phyloP scores from a whole-genome alignment of 306 rosid species.

The Ochetophila trinervis region DNA sequence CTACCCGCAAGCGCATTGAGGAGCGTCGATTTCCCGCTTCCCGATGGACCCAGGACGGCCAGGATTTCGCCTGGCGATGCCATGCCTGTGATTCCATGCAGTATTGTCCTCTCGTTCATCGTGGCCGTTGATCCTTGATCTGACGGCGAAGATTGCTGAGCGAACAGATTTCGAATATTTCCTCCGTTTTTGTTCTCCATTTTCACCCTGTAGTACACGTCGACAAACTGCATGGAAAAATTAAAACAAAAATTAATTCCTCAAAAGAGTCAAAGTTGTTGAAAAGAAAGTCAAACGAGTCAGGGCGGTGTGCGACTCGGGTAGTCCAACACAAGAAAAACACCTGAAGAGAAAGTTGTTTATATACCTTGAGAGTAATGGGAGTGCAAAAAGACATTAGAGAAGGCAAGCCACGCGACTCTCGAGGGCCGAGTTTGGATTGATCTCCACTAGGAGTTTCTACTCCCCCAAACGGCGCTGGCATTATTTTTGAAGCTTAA shows the following conservation, averaged over 20 bases:
- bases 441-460: slow-evolving; percentile 26
- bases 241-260: not conserved
- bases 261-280: not conserved
- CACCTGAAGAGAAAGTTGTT: too few relatives aligned
- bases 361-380: slow-evolving; percentile 60
- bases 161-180: slow-evolving; percentile 33
- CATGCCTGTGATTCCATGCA: slow-evolving; percentile 67
- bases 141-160: slow-evolving; percentile 3
- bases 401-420: slow-evolving; percentile 35
- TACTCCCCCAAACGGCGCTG: slow-evolving; percentile 25
- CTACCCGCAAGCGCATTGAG: slow-evolving; percentile 70
- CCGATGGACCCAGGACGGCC: slow-evolving; percentile 83
- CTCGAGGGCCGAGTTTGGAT: slow-evolving; percentile 22
- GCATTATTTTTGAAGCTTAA: slow-evolving; percentile 1
- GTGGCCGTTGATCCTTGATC: slow-evolving; percentile 27
- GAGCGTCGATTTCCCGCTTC: slow-evolving; percentile 88
- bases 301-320: too few relatives aligned
- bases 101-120: slow-evolving; percentile 44
- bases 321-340: too few relatives aligned
- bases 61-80: slow-evolving; percentile 79
- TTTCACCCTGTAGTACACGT: slow-evolving; percentile 60
- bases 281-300: too few relatives aligned
- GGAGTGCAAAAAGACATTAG: slow-evolving; percentile 49
- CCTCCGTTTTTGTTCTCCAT: slow-evolving; percentile 32
- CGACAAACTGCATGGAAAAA: slow-evolving; percentile 69